Percentiles rank a stretch among this genome's conserved stretches.
These are phyloP conservation scores for Plasmodium relictum DNA, from an alignment of 169 alveolate species.

Conservation along the genomic window DNA sequence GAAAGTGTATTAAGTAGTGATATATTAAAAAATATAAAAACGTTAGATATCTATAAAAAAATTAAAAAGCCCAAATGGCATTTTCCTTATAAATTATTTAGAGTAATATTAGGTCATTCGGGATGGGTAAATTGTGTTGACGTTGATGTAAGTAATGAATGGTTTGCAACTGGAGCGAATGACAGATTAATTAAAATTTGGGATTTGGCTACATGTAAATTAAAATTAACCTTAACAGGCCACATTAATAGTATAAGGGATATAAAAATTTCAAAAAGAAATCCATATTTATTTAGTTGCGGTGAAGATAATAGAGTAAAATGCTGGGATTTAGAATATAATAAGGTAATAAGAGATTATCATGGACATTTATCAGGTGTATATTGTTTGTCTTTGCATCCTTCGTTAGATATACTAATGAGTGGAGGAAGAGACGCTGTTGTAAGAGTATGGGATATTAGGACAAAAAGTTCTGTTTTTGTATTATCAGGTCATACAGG, in stretches of 20 bases:
- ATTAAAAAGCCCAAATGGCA: constrained; percentile 93
- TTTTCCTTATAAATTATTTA: constrained; percentile 97
- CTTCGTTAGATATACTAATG: constrained; percentile 95
- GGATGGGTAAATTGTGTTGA: constrained; percentile 99
- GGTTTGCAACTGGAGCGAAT: constrained; percentile 97
- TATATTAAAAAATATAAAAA: constrained; percentile 80
- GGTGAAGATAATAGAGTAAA: constrained; percentile 98
- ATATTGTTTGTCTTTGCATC: constrained; percentile 96
- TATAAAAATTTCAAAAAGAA: constrained; percentile 94
- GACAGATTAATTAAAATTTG: constrained; percentile 98
- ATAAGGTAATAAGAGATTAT: constrained; percentile 96
- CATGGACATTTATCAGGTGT: constrained; percentile 98
- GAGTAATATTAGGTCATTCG: constrained; percentile 98
- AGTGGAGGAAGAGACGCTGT: constrained; percentile 99
- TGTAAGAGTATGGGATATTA: constrained; percentile 99
- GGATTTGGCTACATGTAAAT: constrained; percentile 98
- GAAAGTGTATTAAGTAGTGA: constrained; percentile 79
- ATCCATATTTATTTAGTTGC: constrained; percentile 98
- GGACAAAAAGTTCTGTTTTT: constrained; percentile 96
- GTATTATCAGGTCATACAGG: constrained; percentile 96
- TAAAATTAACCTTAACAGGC: constrained; percentile 97
- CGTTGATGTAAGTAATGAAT: constrained; percentile 96
- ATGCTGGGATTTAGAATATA: constrained; percentile 99
- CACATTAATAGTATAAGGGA: constrained; percentile 97
- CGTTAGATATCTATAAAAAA: constrained; percentile 78